Conservation (phyloP, 1,284 basidiomycete genomes). For the Malassezia pachydermatis region DNA sequence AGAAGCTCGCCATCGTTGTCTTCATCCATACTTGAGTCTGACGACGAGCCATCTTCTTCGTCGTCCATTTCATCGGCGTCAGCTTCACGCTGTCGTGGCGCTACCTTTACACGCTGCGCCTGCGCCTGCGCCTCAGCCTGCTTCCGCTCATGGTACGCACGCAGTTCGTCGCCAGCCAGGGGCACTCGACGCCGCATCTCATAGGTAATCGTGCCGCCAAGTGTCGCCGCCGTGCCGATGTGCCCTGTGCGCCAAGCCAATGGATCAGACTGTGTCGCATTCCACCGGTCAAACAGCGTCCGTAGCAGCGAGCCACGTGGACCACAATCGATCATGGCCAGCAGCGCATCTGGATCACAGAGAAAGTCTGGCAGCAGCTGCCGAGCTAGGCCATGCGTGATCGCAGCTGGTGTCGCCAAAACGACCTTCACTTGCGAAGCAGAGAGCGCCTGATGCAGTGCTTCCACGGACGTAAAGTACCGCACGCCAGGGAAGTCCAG, state of each 20-base stretch:
- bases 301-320: slow-evolving; percentile 71
- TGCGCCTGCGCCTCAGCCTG: slow-evolving; percentile 73
- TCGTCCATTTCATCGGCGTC: slow-evolving; percentile 53
- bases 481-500: slow-evolving; percentile 57
- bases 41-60: slow-evolving; percentile 45
- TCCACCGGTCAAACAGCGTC: slow-evolving; percentile 75
- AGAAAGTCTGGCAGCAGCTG: slow-evolving; percentile 75
- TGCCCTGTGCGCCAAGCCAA: slow-evolving; percentile 73
- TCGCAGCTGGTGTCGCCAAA: slow-evolving; percentile 76
- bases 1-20: slow-evolving; percentile 58
- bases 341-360: slow-evolving; percentile 54
- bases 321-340: slow-evolving; percentile 49
- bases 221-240: slow-evolving; percentile 63
- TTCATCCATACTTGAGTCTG: slow-evolving; percentile 55
- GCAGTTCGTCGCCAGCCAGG: slow-evolving; percentile 59
- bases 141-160: slow-evolving; percentile 64
- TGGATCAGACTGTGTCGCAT: slow-evolving; percentile 63
- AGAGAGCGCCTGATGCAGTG: slow-evolving; percentile 70
- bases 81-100: slow-evolving; percentile 69
- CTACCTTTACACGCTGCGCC: slow-evolving; percentile 67
- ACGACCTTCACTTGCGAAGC: slow-evolving; percentile 69
- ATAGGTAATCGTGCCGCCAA: slow-evolving; percentile 19
- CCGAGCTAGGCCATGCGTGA: slow-evolving; percentile 85
- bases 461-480: slow-evolving; percentile 72
- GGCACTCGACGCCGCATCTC: slow-evolving; percentile 68